These are phyloP conservation scores for Nasturtium officinale DNA, from an alignment of 345 rosid species.

Conservation along the genomic window DNA sequence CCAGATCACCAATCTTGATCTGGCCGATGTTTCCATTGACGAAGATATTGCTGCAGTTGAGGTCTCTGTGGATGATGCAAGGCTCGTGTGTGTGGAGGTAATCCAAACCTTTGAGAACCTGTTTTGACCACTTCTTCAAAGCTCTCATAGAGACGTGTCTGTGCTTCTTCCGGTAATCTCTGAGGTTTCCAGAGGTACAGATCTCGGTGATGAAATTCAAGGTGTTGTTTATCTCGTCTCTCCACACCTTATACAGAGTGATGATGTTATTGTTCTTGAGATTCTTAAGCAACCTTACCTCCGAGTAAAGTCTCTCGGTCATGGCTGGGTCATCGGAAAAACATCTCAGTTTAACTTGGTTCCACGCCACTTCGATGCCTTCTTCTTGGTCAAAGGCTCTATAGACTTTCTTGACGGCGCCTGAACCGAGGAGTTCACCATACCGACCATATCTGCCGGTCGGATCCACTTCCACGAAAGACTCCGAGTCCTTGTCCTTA, in stretches of 20 bases:
- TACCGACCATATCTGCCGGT: conserved; percentile 82
- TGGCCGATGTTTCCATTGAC: conserved; percentile 87
- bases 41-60: conserved; percentile 87
- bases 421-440: conserved; percentile 62
- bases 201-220: conserved; percentile 91
- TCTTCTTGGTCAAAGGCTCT: conserved; percentile 90
- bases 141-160: conserved; percentile 79
- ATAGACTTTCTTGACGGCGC: conserved; percentile 82
- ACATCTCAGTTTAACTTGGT: conserved; percentile 71
- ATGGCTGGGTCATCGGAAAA: conserved; percentile 58
- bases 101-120: conserved; percentile 73
- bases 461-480: conserved; percentile 72
- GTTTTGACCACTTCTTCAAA: conserved; percentile 88
- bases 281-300: conserved; percentile 60
- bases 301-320: conserved; percentile 73
- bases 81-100: conserved; percentile 83
- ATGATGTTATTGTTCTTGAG: conserved; percentile 65
- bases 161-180: conserved; percentile 83
- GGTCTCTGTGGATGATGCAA: conserved; percentile 84
- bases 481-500: conserved; percentile 60
- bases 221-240: conserved; percentile 50
- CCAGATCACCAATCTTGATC: conserved; percentile 94
- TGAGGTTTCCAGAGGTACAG: conserved; percentile 83
- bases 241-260: conserved; percentile 63
- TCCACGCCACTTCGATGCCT: conserved; percentile 95